These are phyloP conservation scores for Chlorella sp. DNA, from an alignment of 139 green algal species.

Conservation along the genomic window DNA sequence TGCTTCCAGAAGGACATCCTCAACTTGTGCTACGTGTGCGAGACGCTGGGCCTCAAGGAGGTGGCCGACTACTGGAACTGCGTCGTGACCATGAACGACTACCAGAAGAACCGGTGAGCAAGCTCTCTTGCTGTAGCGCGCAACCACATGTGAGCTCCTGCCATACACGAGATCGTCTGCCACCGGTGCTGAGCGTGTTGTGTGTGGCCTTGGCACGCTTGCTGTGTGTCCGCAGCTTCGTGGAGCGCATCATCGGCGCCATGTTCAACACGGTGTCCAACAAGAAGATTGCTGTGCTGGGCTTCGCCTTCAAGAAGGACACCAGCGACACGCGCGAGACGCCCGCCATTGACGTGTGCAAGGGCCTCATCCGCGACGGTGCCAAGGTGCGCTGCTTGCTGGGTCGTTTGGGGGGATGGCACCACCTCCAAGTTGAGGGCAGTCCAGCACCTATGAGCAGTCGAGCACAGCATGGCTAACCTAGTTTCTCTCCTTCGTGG, in stretches of 20 bases:
- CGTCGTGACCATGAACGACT: slow-evolving; percentile 97
- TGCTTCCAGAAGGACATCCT: slow-evolving; percentile 99
- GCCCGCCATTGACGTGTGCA: slow-evolving; percentile 97
- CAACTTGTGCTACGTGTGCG: slow-evolving; percentile 97
- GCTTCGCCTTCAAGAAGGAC: slow-evolving; percentile 99
- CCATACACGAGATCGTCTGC: too few relatives aligned
- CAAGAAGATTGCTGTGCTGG: slow-evolving; percentile 95
- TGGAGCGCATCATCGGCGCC: slow-evolving; percentile 85
- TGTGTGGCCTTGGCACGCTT: too few relatives aligned
- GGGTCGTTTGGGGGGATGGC: neutral
- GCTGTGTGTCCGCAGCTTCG: slow-evolving; percentile 56
- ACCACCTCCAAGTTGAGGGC: too few relatives aligned
- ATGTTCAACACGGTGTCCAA: slow-evolving; percentile 99
- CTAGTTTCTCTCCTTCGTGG: too few relatives aligned
- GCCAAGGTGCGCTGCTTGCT: slow-evolving; percentile 35
- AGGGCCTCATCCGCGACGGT: slow-evolving; percentile 68
- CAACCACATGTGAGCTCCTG: too few relatives aligned
- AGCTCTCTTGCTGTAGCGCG: slow-evolving; percentile 16
- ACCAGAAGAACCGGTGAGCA: slow-evolving; percentile 95
- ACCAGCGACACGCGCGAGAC: slow-evolving; percentile 96
- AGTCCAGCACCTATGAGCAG: too few relatives aligned
- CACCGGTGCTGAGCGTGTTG: too few relatives aligned
- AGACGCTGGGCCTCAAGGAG: slow-evolving; percentile 85
- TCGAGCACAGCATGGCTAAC: too few relatives aligned
- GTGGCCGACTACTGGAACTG: slow-evolving; percentile 94